Percentiles rank a stretch among this genome's conserved stretches.
Evolutionary conservation across 1,284 basidiomycete species (phyloP).

Genomic region (Phellopilus nigrolimitatus): DNA sequence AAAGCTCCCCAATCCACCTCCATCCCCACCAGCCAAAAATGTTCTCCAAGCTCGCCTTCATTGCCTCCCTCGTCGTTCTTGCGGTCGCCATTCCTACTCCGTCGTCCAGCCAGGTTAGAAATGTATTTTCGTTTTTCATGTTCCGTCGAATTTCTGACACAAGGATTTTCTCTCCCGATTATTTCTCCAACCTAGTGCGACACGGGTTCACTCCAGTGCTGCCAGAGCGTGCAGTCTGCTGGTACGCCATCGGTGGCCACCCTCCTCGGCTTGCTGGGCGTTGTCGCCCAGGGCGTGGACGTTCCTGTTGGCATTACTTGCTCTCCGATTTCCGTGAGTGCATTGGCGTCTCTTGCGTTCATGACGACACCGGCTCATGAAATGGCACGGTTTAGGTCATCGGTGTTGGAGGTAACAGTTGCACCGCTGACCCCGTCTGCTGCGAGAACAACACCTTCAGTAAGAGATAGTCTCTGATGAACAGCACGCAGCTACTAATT

Average conservation of each 20-base stretch:
- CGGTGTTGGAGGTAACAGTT: constrained; percentile 5
- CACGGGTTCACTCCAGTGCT: constrained; percentile 18
- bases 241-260: not conserved
- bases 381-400: constrained; percentile 1
- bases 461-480: not conserved
- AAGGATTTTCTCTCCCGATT: too few relatives aligned
- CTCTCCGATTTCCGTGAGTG: constrained; percentile 13
- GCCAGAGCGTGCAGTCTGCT: constrained; percentile 16
- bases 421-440: constrained; percentile 10
- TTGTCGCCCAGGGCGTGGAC: constrained; percentile 5
- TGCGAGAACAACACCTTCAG: constrained; percentile 19
- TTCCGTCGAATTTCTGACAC: too few relatives aligned
- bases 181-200: too few relatives aligned
- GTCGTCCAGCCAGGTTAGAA: too few relatives aligned
- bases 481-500: not conserved
- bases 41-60: constrained; percentile 17
- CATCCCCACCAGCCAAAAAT: too few relatives aligned
- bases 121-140: too few relatives aligned
- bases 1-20: too few relatives aligned
- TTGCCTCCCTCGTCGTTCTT: constrained; percentile 19
- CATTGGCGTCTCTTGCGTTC: not conserved
- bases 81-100: constrained; percentile 17
- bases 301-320: constrained; percentile 16
- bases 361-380: too few relatives aligned
- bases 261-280: constrained; percentile 3